These are phyloP conservation scores for Echites panduratus DNA, from an alignment of 257 asterid genomes.

Conservation along the genomic window DNA sequence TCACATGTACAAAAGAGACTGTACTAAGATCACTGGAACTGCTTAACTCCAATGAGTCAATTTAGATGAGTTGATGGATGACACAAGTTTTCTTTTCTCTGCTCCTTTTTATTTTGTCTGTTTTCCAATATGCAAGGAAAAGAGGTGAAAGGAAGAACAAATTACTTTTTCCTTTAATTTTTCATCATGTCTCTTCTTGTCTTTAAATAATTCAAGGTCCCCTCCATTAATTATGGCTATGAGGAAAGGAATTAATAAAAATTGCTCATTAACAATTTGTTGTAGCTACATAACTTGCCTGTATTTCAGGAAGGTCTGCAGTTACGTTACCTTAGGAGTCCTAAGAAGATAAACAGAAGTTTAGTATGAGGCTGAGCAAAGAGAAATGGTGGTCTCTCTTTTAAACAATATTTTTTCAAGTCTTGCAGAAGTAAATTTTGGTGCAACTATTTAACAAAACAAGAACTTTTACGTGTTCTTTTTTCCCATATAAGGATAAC, in stretches of 20 bases:
- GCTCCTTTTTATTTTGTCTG: not conserved
- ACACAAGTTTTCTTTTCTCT: not conserved
- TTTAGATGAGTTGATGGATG: not conserved
- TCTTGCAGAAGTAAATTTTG: not conserved
- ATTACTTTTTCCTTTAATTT: not conserved
- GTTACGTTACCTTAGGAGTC: not conserved
- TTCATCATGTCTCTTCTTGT: not conserved
- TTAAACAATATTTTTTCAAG: not conserved
- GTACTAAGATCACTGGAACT: not conserved
- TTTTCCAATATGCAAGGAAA: not conserved
- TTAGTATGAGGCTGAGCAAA: not conserved
- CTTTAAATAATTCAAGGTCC: not conserved
- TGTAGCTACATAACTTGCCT: not conserved
- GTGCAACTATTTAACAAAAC: not conserved
- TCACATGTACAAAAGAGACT: not conserved
- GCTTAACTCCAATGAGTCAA: not conserved
- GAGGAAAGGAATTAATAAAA: not conserved
- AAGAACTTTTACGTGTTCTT: too few species aligned
- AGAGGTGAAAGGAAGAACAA: conserved; percentile 1
- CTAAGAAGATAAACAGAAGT: not conserved
- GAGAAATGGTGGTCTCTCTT: not conserved
- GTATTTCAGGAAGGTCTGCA: not conserved
- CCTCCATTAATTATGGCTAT: not conserved
- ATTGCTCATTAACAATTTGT: not conserved
- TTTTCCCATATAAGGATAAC: not conserved